These are phyloP conservation scores for Corymbia maculata DNA, from an alignment of 345 rosid genomes.

Conservation along the genomic window DNA sequence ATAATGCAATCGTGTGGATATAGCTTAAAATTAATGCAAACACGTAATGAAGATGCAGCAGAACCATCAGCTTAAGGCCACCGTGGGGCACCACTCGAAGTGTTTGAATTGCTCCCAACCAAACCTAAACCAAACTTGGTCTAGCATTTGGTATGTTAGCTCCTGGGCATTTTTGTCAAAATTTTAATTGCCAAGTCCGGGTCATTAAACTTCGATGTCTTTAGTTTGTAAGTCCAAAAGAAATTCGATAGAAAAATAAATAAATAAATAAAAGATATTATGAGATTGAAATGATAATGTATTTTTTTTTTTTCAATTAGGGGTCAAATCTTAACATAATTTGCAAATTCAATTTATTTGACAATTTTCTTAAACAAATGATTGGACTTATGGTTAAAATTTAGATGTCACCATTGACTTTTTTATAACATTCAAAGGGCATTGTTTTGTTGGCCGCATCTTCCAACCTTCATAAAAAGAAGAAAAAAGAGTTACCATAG, in stretches of 20 bases:
- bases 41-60: not conserved
- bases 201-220: not conserved
- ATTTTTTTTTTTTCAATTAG: not conserved
- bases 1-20: not conserved
- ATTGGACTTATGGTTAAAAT: no score
- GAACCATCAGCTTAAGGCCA: not conserved
- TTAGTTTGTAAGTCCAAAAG: not conserved
- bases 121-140: fast-evolving
- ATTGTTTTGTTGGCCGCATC: not conserved
- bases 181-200: fast-evolving
- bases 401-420: fast-evolving
- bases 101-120: not conserved
- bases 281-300: fast-evolving
- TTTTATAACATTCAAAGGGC: no score
- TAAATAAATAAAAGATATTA: fast-evolving
- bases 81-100: not conserved
- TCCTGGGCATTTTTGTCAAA: not conserved
- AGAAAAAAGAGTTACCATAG: not conserved
- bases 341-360: no score
- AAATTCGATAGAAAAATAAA: no score
- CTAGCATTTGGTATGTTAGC: not conserved
- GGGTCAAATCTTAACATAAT: not conserved
- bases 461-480: not conserved
- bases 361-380: not conserved
- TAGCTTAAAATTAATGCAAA: not conserved